A percentile compares a stretch with the other conserved stretches of the same genome.
Conservation (phyloP, 495 filamentous ascomycete species). For the Acidomyces sp. region DNA sequence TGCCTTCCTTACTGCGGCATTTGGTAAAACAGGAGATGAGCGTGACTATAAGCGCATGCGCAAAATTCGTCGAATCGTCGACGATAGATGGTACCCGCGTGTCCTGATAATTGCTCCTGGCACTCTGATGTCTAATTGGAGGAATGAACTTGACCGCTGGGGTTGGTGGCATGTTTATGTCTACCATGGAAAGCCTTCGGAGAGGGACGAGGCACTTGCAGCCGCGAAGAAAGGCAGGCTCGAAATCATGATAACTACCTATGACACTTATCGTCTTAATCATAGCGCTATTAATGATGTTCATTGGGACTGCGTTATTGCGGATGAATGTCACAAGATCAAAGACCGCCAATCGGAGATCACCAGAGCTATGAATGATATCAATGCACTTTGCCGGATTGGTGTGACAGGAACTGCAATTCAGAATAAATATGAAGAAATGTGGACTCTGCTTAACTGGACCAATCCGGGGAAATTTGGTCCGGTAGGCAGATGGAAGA, state of each 20-base stretch:
- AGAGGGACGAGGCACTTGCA: slow-evolving; percentile 57
- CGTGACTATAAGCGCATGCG: slow-evolving; percentile 83
- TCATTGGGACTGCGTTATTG: slow-evolving; percentile 92
- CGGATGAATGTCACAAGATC: slow-evolving; percentile 88
- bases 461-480: slow-evolving; percentile 84
- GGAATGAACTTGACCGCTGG: slow-evolving; percentile 71
- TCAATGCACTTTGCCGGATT: slow-evolving; percentile 87
- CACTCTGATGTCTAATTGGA: slow-evolving; percentile 81
- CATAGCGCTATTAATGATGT: slow-evolving; percentile 67
- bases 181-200: slow-evolving; percentile 54
- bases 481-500: slow-evolving; percentile 63
- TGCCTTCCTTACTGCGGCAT: slow-evolving; percentile 82
- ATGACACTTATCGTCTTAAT: slow-evolving; percentile 69
- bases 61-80: slow-evolving; percentile 53
- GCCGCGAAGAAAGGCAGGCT: slow-evolving; percentile 61
- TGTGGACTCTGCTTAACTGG: slow-evolving; percentile 96
- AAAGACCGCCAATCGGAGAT: slow-evolving; percentile 68
- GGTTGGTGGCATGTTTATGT: slow-evolving; percentile 87
- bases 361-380: slow-evolving; percentile 75
- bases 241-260: slow-evolving; percentile 91
- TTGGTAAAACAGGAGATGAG: slow-evolving; percentile 89
- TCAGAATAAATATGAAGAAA: slow-evolving; percentile 94
- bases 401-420: slow-evolving; percentile 94
- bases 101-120: slow-evolving; percentile 83
- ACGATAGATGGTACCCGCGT: slow-evolving; percentile 66